These are phyloP conservation scores for Pyronema domesticum DNA, from an alignment of 495 filamentous ascomycete genomes.

Conservation along the genomic window DNA sequence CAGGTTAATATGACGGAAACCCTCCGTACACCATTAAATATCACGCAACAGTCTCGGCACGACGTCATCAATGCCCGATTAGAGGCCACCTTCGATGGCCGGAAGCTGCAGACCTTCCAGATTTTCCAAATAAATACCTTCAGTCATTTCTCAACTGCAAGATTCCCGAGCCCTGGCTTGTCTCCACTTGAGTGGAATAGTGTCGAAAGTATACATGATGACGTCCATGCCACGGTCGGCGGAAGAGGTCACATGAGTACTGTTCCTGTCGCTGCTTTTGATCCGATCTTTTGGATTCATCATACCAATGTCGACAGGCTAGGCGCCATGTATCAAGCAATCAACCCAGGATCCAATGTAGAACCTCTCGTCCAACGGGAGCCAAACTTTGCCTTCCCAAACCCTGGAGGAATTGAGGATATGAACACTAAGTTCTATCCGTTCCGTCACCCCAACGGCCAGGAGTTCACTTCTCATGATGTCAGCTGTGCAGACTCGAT, in stretches of 20 bases:
- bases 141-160: conserved; percentile 12
- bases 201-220: conserved; percentile 17
- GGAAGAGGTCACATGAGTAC: conserved; percentile 29
- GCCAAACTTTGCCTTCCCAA: not conserved
- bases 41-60: conserved; percentile 9
- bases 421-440: conserved; percentile 22
- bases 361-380: conserved; percentile 20
- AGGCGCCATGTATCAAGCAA: conserved; percentile 53
- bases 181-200: conserved; percentile 13
- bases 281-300: conserved; percentile 60
- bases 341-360: conserved; percentile 45
- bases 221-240: conserved; percentile 11
- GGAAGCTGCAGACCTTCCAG: conserved; percentile 17
- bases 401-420: conserved; percentile 8
- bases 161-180: not conserved
- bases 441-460: conserved; percentile 20
- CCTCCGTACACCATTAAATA: conserved; percentile 8
- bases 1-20: conserved; percentile 1
- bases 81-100: conserved; percentile 11
- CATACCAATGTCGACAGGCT: conserved; percentile 47
- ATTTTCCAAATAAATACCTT: conserved; percentile 18
- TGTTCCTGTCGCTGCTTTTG: conserved; percentile 49
- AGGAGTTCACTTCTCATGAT: conserved; percentile 20
- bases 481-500: conserved; percentile 14
- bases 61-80: conserved; percentile 6